A percentile compares a stretch with the other conserved stretches of the same genome.
These are phyloP conservation scores for Candida sanyiensis DNA, from an alignment of 805 yeast species.

Conservation along the genomic window DNA sequence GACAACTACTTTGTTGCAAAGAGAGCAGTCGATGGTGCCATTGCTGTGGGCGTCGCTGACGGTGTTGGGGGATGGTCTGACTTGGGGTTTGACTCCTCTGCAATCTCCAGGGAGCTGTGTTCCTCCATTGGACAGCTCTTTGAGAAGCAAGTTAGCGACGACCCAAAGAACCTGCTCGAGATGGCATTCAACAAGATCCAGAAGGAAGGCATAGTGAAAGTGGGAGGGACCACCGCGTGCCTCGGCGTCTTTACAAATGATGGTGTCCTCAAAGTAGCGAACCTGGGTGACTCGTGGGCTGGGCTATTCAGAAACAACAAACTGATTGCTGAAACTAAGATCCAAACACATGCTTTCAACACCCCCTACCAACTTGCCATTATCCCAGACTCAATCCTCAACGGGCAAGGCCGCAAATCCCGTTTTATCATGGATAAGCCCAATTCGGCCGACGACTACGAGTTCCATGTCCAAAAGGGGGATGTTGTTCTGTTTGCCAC, in stretches of 20 bases:
- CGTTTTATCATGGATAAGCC: constrained; percentile 72
- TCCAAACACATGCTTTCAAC: constrained; percentile 83
- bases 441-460: constrained; percentile 56
- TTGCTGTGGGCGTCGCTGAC: constrained; percentile 82
- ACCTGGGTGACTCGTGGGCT: constrained; percentile 94
- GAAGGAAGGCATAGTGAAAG: constrained; percentile 56
- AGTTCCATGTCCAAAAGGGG: constrained; percentile 57
- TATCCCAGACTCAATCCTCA: constrained; percentile 58
- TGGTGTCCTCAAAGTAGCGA: constrained; percentile 57
- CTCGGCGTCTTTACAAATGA: constrained; percentile 62
- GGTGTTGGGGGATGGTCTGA: constrained; percentile 99
- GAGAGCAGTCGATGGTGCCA: constrained; percentile 17
- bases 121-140: constrained; percentile 38
- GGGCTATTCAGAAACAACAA: constrained; percentile 68
- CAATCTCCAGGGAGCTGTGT: constrained; percentile 78
- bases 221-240: constrained; percentile 94
- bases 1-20: constrained; percentile 60
- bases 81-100: constrained; percentile 84
- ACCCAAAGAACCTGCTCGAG: constrained; percentile 39
- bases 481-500: constrained; percentile 85
- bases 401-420: constrained; percentile 42
- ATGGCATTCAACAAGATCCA: constrained; percentile 51
- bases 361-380: constrained; percentile 90
- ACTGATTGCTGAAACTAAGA: constrained; percentile 59
- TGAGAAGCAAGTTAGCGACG: constrained; percentile 10